Evolutionary conservation across 495 filamentous ascomycete genomes (phyloP).

Genomic region (Entonaema liquescens): DNA sequence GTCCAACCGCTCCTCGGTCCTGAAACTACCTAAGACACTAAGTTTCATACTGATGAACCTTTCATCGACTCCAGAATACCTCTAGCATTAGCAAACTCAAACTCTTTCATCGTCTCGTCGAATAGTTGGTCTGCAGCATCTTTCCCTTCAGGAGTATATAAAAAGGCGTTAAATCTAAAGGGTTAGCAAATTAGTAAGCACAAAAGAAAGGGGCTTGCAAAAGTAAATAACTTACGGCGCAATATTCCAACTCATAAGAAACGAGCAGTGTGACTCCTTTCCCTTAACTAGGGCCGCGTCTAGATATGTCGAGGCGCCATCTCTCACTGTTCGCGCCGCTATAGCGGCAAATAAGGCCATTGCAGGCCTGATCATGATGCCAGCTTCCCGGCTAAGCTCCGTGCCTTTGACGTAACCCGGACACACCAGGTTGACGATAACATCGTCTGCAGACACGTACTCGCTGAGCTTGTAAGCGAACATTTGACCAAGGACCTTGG

Average conservation of each 20-base stretch:
- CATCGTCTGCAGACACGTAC: constrained; percentile 53
- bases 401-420: constrained; percentile 58
- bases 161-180: constrained; percentile 28
- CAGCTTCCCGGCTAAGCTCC: constrained; percentile 46
- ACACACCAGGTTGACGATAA: constrained; percentile 59
- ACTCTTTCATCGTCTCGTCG: constrained; percentile 55
- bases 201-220: background rate
- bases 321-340: constrained; percentile 43
- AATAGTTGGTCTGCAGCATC: constrained; percentile 48
- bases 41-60: background rate
- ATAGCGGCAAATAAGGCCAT: constrained; percentile 37
- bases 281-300: constrained; percentile 53
- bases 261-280: constrained; percentile 56
- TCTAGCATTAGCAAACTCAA: constrained; percentile 50
- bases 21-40: background rate
- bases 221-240: constrained; percentile 47
- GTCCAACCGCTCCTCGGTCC: background rate
- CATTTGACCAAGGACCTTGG: constrained; percentile 55
- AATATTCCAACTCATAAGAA: constrained; percentile 54
- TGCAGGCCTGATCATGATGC: constrained; percentile 20
- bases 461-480: constrained; percentile 55
- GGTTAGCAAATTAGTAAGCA: background rate
- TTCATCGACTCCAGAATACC: constrained; percentile 45
- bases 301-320: constrained; percentile 51
- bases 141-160: constrained; percentile 53